Evolutionary conservation across 1,139 yeast genomes (phyloP).

Genomic region (Pichia sp.): DNA sequence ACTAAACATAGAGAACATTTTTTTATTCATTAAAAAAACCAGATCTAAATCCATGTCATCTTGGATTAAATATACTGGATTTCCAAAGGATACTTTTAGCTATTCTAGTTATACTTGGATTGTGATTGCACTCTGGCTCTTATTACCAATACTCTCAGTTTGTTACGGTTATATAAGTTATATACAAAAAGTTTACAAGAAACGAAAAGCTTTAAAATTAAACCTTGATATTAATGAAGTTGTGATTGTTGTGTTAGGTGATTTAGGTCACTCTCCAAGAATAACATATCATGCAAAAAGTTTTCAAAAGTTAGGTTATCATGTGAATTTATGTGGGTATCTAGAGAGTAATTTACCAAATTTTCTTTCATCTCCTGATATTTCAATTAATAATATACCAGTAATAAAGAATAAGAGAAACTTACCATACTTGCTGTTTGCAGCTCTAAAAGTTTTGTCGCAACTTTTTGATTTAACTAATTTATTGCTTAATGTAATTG

Average conservation of each 20-base stretch:
- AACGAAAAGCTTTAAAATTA: constrained; percentile 19
- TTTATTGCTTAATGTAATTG: constrained; percentile 50
- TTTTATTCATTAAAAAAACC: background rate
- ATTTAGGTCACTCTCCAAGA: constrained; percentile 91
- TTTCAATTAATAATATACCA: constrained; percentile 40
- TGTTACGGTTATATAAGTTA: constrained; percentile 16
- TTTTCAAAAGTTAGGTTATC: constrained; percentile 60
- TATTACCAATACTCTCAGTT: constrained; percentile 27
- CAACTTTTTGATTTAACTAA: constrained; percentile 46
- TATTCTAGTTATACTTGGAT: constrained; percentile 27
- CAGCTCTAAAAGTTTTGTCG: constrained; percentile 46
- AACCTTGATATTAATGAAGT: constrained; percentile 34
- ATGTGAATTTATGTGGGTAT: constrained; percentile 84
- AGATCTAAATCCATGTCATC: background rate
- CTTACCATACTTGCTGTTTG: constrained; percentile 55
- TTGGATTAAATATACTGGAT: constrained; percentile 25
- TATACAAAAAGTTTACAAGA: constrained; percentile 31
- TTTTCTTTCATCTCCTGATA: constrained; percentile 46
- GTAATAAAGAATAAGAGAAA: constrained; percentile 37
- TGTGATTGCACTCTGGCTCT: constrained; percentile 31
- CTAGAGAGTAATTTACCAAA: constrained; percentile 51
- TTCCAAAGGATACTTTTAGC: constrained; percentile 17
- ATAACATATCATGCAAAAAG: constrained; percentile 88
- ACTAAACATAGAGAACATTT: too few relatives aligned
- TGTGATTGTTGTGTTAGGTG: constrained; percentile 82